Conservation (phyloP, 441 rosid genomes). For the Bruguiera hainesii region DNA sequence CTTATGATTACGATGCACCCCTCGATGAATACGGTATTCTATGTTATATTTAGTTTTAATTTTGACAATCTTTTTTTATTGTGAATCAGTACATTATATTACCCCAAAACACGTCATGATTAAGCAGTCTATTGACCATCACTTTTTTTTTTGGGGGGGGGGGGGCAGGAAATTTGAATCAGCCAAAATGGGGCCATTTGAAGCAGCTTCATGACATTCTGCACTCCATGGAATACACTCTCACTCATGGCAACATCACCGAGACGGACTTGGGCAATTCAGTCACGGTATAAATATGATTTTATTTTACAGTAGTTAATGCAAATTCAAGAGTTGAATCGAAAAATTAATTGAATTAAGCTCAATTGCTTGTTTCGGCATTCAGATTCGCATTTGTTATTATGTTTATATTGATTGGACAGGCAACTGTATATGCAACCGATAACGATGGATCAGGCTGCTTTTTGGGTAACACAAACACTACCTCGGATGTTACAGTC, state of each 20-base stretch:
- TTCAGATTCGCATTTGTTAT: neutral
- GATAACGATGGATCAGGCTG: slow-evolving; percentile 39
- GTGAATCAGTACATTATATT: no score
- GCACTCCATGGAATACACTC: slow-evolving; percentile 41
- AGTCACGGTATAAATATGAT: slow-evolving; percentile 25
- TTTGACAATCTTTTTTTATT: no score
- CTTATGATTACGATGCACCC: slow-evolving; percentile 68
- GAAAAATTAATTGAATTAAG: no score
- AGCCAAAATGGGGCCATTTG: slow-evolving; percentile 66
- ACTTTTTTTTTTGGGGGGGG: no score
- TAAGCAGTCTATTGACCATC: no score
- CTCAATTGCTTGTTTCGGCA: no score
- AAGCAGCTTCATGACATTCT: slow-evolving; percentile 52
- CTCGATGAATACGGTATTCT: slow-evolving; percentile 58
- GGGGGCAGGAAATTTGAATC: slow-evolving; percentile 43
- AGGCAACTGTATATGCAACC: slow-evolving; percentile 44
- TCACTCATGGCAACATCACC: slow-evolving; percentile 43
- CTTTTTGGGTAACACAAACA: slow-evolving; percentile 47
- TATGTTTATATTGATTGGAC: slow-evolving; percentile 1
- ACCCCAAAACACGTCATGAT: no score
- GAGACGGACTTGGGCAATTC: slow-evolving; percentile 33
- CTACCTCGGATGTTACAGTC: slow-evolving; percentile 28
- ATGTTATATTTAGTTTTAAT: no score
- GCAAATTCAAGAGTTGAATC: no score
- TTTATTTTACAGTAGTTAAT: no score